phyloP scores from a whole-genome alignment of 306 rosid genomes.

The Morella rubra region DNA sequence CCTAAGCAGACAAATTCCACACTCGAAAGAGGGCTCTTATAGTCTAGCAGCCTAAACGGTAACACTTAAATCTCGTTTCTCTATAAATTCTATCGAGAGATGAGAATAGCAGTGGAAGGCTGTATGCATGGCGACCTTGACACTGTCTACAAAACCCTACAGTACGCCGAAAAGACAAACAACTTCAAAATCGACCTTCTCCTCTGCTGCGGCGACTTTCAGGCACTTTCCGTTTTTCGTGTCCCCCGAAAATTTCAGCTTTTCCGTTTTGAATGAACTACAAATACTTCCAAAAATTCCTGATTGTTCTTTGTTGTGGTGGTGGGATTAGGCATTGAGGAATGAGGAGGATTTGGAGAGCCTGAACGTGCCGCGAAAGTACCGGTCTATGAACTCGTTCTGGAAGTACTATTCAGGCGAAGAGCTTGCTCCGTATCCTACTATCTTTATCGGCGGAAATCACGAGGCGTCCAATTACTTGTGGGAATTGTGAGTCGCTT shows the following conservation, averaged over 20 bases:
- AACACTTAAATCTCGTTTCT: not conserved
- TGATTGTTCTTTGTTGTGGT: not conserved
- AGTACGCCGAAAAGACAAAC: conserved; percentile 47
- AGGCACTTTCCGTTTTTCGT: conserved; percentile 29
- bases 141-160: conserved; percentile 74
- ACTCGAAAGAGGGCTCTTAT: no score
- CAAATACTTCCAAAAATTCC: not conserved
- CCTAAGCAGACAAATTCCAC: no score
- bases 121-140: conserved; percentile 98
- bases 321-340: conserved; percentile 64
- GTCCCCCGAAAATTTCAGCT: not conserved
- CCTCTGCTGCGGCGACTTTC: conserved; percentile 95
- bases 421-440: conserved; percentile 80
- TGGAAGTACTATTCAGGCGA: conserved; percentile 92
- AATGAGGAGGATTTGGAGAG: conserved; percentile 75
- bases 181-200: conserved; percentile 87
- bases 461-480: conserved; percentile 92
- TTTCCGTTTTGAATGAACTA: not conserved
- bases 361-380: conserved; percentile 62
- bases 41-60: no score
- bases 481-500: conserved; percentile 87
- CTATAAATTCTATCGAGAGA: conserved; percentile 11
- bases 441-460: conserved; percentile 93
- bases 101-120: conserved; percentile 91
- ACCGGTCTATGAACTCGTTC: conserved; percentile 73